These are phyloP conservation scores for Fusarium tjaetaba DNA, from an alignment of 2,329 filamentous ascomycete species.

Conservation along the genomic window DNA sequence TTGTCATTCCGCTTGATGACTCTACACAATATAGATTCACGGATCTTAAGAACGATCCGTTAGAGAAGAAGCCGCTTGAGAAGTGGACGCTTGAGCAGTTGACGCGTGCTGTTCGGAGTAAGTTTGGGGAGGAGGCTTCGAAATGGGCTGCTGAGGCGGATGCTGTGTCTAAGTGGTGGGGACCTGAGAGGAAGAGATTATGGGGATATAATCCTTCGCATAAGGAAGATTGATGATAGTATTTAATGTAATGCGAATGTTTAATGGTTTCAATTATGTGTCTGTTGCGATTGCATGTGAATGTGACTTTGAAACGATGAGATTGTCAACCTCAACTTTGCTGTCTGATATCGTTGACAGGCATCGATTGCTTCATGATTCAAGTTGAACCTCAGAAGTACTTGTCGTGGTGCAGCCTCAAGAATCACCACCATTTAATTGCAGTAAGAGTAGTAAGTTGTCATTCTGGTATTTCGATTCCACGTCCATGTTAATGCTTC, in stretches of 20 bases:
- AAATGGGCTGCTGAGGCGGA: conserved; percentile 44
- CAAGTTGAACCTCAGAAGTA: rapidly evolving
- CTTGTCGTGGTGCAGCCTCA: too few species aligned
- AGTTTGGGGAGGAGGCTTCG: conserved; percentile 33
- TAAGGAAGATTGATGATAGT: conserved; percentile 7
- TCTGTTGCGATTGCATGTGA: not conserved
- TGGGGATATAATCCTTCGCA: conserved; percentile 35
- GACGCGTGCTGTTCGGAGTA: conserved; percentile 32
- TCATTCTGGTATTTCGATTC: not conserved
- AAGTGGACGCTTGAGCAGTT: conserved; percentile 42
- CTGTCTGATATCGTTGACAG: too few species aligned
- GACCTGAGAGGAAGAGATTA: conserved; percentile 35
- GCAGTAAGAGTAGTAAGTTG: not conserved
- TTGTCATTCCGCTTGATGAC: conserved; percentile 47
- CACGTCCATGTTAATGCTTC: not conserved
- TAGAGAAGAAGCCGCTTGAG: conserved; percentile 43
- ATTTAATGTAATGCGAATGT: conserved; percentile 21
- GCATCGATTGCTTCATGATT: too few species aligned
- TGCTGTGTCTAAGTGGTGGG: conserved; percentile 37
- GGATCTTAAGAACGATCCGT: conserved; percentile 43
- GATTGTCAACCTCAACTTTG: not conserved
- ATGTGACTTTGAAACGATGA: too few species aligned
- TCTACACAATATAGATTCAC: conserved; percentile 49
- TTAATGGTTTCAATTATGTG: not conserved
- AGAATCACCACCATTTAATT: rapidly evolving